These are phyloP conservation scores for Malus hybrid DNA, from an alignment of 331 rosid species.

Conservation along the genomic window DNA sequence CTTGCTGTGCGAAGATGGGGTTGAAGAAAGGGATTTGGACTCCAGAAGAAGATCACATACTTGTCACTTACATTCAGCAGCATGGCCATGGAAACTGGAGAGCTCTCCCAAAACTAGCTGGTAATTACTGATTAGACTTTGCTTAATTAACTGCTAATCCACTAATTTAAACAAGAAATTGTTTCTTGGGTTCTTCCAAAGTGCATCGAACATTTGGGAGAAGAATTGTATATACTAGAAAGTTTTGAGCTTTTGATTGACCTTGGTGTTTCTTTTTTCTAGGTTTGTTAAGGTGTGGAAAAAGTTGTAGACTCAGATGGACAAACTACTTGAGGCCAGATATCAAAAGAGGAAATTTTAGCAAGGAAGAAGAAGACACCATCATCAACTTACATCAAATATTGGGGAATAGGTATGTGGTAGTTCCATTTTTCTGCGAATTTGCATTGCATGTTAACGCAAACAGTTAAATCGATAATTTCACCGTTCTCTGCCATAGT, in stretches of 20 bases:
- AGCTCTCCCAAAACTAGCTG: constrained; percentile 77
- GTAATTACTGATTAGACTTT: constrained; percentile 14
- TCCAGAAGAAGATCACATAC: constrained; percentile 56
- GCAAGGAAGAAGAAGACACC: constrained; percentile 55
- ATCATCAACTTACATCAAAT: constrained; percentile 55
- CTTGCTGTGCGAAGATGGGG: constrained; percentile 88
- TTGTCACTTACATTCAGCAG: constrained; percentile 43
- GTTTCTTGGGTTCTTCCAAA: background rate
- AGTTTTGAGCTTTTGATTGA: background rate
- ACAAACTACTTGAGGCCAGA: constrained; percentile 67
- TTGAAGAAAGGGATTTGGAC: constrained; percentile 85
- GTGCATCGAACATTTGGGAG: background rate
- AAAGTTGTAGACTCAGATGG: constrained; percentile 83
- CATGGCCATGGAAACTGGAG: constrained; percentile 73
- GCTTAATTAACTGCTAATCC: too few relatives aligned
- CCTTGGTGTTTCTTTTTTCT: background rate
- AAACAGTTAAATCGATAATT: background rate
- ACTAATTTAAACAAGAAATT: background rate
- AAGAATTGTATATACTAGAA: too few relatives aligned
- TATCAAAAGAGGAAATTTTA: constrained; percentile 73
- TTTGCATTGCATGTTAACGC: background rate
- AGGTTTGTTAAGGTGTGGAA: constrained; percentile 80
- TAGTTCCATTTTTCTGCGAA: background rate
- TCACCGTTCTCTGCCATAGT: background rate
- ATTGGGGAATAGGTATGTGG: constrained; percentile 56